Conservation (phyloP, 768 basidiomycete species). For the Rubroboletus satanas region DNA sequence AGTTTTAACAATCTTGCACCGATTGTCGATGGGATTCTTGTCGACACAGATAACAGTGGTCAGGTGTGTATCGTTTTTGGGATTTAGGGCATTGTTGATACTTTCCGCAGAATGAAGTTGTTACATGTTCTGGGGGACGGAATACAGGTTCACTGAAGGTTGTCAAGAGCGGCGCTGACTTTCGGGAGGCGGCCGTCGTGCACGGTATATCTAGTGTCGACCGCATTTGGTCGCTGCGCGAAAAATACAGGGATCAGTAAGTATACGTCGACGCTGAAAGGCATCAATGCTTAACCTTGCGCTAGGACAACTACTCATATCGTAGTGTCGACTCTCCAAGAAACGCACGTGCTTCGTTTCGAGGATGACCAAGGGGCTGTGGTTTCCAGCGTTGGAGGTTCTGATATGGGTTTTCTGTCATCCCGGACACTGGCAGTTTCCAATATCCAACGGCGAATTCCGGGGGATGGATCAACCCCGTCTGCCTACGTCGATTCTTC, state of each 20-base stretch:
- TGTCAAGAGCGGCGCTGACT: slow-evolving; percentile 78
- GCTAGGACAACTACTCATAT: slow-evolving; percentile 54
- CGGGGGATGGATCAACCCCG: slow-evolving; percentile 13
- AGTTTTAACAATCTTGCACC: slow-evolving; percentile 77
- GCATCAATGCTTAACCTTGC: background rate
- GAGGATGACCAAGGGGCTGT: slow-evolving; percentile 24
- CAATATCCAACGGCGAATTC: slow-evolving; percentile 43
- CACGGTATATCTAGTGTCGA: slow-evolving; percentile 56
- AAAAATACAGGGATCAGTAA: slow-evolving; percentile 46
- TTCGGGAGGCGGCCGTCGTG: slow-evolving; percentile 58
- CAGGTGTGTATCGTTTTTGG: slow-evolving; percentile 44
- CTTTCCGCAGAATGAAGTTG: slow-evolving; percentile 58
- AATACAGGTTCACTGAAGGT: slow-evolving; percentile 75
- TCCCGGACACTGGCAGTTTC: slow-evolving; percentile 61
- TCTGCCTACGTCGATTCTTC: slow-evolving; percentile 42
- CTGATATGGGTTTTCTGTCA: slow-evolving; percentile 48
- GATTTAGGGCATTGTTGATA: background rate
- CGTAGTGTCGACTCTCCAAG: slow-evolving; percentile 55
- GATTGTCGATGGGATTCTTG: slow-evolving; percentile 74
- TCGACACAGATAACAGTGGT: slow-evolving; percentile 66
- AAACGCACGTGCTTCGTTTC: slow-evolving; percentile 53
- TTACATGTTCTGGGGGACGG: slow-evolving; percentile 81
- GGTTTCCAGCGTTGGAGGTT: slow-evolving; percentile 27
- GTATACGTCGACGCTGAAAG: slow-evolving; percentile 18
- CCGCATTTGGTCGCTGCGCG: slow-evolving; percentile 58